These are phyloP conservation scores for Ganoderma sinense DNA, from an alignment of 1,284 basidiomycete species.

Conservation along the genomic window DNA sequence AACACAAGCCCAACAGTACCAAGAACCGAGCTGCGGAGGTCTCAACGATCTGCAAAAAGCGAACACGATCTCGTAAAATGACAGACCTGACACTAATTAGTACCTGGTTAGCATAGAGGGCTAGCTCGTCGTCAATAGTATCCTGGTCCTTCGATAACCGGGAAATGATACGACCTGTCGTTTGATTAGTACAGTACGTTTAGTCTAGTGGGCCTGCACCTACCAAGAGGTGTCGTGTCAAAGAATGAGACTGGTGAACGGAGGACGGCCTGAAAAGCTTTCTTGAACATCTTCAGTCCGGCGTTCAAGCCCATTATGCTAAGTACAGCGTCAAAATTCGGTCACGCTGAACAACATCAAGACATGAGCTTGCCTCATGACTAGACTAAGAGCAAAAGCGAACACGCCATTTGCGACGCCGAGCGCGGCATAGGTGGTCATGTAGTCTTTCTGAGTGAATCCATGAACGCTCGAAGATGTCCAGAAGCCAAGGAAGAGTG, in stretches of 20 bases:
- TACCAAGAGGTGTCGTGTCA: slow-evolving; percentile 84
- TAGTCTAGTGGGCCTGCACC: neutral
- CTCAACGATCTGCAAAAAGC: neutral
- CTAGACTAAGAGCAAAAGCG: slow-evolving; percentile 60
- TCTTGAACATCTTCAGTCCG: slow-evolving; percentile 67
- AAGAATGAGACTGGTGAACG: slow-evolving; percentile 81
- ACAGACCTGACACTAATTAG: slow-evolving; percentile 49
- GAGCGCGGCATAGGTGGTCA: slow-evolving; percentile 71
- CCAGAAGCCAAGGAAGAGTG: slow-evolving; percentile 51
- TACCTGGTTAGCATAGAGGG: slow-evolving; percentile 47
- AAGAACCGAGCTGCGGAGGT: slow-evolving; percentile 43
- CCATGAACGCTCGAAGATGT: slow-evolving; percentile 47
- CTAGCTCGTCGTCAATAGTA: slow-evolving; percentile 60
- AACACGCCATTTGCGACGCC: slow-evolving; percentile 64
- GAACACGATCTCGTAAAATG: neutral
- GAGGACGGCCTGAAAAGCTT: slow-evolving; percentile 62
- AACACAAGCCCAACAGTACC: slow-evolving; percentile 67
- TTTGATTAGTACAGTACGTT: slow-evolving; percentile 24
- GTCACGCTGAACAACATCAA: neutral
- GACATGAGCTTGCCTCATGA: slow-evolving; percentile 53
- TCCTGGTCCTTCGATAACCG: slow-evolving; percentile 73
- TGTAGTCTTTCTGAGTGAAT: slow-evolving; percentile 66
- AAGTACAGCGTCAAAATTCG: slow-evolving; percentile 1
- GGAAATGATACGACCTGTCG: slow-evolving; percentile 60
- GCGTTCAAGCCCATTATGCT: slow-evolving; percentile 68